Evolutionary conservation across 2,329 filamentous ascomycete species (phyloP), one percentile per base, ranked within the genome.

Genomic region (Phaeosphaeriaceae sp.): DNA sequence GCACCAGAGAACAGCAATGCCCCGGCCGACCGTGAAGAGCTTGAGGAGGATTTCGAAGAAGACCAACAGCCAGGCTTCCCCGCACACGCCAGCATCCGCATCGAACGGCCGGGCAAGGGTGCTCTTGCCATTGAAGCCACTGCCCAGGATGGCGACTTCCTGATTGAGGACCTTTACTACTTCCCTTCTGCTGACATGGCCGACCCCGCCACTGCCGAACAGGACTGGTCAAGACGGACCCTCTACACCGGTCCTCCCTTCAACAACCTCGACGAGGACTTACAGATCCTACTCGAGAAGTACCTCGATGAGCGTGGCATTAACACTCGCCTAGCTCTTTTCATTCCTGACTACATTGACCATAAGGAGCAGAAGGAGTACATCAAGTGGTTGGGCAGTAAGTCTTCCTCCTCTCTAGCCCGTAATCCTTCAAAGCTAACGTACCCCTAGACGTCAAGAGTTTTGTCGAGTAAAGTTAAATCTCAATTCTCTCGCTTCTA

Each of bases 301-400:
- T 99, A 93, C 79, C 84, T 99, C 57, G 92, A 96, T 76, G 94
- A 97, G 83, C 86, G 94, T 64, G 94, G 93, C 58, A 85, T 99
- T 76, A 91, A 93, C 68, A 87, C 88, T 64, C 84, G 87, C 50
- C 83, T 99, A 65, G 93, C 92, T 45, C 79, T 92, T 61, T 97
- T 97, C 76, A 87, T 96, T 36, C 91, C 92, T 30, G 92, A 97
- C 74, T 99, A 96, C 79, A 92, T 97, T 70, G 92, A 97, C 73
- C 85, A 89, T 77, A 99, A 99, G 87, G 94, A 99, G 85, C 93
- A 97, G 85, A 89, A 87, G 78, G 94, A 99, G 83, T 99, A 99
- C 76, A 79, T 95, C 54, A 79, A 83, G 60, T 99, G 95, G 94
- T 80, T 99, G 74, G 83, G 86, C 75, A 85, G 66, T 71, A 59